phyloP scores from a whole-genome alignment of 495 filamentous ascomycete species.

The Pyronema domesticum region DNA sequence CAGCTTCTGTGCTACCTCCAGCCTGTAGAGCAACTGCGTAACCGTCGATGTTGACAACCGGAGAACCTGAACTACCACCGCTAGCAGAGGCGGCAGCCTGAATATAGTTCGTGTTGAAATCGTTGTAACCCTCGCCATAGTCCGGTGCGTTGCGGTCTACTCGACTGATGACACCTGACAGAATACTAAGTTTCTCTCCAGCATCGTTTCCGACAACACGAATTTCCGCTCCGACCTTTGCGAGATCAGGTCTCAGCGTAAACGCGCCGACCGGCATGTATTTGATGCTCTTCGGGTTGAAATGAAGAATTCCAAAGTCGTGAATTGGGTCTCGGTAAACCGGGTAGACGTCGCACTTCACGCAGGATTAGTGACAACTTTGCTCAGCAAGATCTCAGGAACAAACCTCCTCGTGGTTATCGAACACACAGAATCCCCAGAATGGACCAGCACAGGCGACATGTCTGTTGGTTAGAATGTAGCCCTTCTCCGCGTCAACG shows the following conservation, averaged over 20 bases:
- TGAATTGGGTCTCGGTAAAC: conserved; percentile 97
- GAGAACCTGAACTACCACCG: conserved; percentile 90
- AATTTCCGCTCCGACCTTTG: conserved; percentile 74
- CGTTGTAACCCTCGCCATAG: conserved; percentile 94
- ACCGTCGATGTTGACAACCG: conserved; percentile 89
- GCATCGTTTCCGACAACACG: conserved; percentile 97
- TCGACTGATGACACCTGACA: conserved; percentile 92
- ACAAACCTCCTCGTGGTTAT: conserved; percentile 80
- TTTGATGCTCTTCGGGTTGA: conserved; percentile 86
- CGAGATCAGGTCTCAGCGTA: conserved; percentile 67
- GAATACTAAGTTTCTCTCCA: conserved; percentile 93
- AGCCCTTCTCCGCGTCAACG: conserved; percentile 87
- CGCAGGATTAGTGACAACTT: conserved; percentile 5
- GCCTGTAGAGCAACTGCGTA: conserved; percentile 87
- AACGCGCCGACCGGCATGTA: conserved; percentile 81
- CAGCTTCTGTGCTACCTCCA: conserved; percentile 80
- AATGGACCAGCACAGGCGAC: conserved; percentile 95
- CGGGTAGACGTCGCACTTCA: conserved; percentile 82
- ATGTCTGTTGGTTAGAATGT: conserved; percentile 76
- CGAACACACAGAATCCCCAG: conserved; percentile 94
- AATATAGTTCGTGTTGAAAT: conserved; percentile 99
- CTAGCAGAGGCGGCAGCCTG: conserved; percentile 93
- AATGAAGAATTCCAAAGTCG: conserved; percentile 92
- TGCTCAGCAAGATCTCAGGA: conserved; percentile 9
- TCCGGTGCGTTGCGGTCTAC: conserved; percentile 93